phyloP scores from a whole-genome alignment of 2,329 filamentous ascomycete genomes.

The Parascedosporium putredinis region DNA sequence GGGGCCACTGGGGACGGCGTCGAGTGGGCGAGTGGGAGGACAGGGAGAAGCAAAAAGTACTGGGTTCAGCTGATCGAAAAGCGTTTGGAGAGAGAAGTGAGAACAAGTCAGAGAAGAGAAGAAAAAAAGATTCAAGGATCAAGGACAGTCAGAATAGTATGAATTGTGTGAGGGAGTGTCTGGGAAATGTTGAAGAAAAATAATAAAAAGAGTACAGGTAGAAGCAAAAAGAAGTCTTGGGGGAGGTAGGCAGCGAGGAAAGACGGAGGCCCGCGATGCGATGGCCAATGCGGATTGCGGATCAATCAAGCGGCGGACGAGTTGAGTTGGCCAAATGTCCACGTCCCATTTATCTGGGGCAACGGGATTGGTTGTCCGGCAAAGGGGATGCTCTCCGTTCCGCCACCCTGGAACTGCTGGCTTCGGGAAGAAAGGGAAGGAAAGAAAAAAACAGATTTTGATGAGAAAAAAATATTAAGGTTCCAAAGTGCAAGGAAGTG shows the following conservation, averaged over 20 bases:
- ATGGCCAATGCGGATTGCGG: not conserved
- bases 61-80: no score
- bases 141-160: no score
- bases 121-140: no score
- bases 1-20: no score
- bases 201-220: not conserved
- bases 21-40: not conserved
- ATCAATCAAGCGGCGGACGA: not conserved
- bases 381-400: not conserved
- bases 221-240: no score
- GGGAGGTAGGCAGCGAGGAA: not conserved
- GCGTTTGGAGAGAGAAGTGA: no score
- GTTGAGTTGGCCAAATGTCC: not conserved
- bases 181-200: no score
- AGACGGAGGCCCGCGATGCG: not conserved
- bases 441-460: no score
- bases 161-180: no score
- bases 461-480: not conserved
- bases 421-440: no score
- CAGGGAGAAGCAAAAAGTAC: not conserved
- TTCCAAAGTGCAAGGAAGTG: not conserved
- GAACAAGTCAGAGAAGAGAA: no score
- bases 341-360: not conserved
- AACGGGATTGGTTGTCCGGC: not conserved
- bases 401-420: constrained; percentile 1